Conservation (phyloP, 202 grass and related monocot genomes). For the Zizania palustris region DNA sequence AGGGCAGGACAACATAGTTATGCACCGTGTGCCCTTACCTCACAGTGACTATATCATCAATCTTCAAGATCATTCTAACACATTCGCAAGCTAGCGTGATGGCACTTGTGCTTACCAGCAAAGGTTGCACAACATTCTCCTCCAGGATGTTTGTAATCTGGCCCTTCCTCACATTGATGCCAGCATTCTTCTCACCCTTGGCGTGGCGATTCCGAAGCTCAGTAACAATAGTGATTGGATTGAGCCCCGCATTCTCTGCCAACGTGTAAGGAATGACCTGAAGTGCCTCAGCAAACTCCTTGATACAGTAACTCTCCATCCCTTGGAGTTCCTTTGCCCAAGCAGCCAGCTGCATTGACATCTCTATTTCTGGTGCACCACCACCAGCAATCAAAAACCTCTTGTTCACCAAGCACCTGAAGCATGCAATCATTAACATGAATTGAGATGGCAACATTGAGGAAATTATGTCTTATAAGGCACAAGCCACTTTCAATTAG, state of each 20-base stretch:
- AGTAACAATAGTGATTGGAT: slow-evolving; percentile 73
- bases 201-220: slow-evolving; percentile 80
- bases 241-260: slow-evolving; percentile 85
- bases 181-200: slow-evolving; percentile 66
- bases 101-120: slow-evolving; percentile 76
- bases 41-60: slow-evolving; percentile 81
- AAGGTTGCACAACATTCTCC: slow-evolving; percentile 78
- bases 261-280: slow-evolving; percentile 88
- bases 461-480: background rate
- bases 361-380: slow-evolving; percentile 88
- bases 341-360: slow-evolving; percentile 75
- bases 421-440: background rate
- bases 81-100: slow-evolving; percentile 72
- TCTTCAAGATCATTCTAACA: slow-evolving; percentile 94
- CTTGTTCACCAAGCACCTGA: slow-evolving; percentile 86
- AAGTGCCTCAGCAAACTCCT: slow-evolving; percentile 82
- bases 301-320: slow-evolving; percentile 91
- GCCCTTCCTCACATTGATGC: slow-evolving; percentile 89
- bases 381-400: slow-evolving; percentile 86
- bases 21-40: slow-evolving; percentile 34
- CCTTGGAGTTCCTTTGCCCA: slow-evolving; percentile 87
- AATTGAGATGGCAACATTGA: background rate
- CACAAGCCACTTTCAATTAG: background rate
- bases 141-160: slow-evolving; percentile 83
- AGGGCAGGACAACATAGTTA: slow-evolving; percentile 7